phyloP scores from a whole-genome alignment of 768 basidiomycete genomes.

The Phylloporus sp. region DNA sequence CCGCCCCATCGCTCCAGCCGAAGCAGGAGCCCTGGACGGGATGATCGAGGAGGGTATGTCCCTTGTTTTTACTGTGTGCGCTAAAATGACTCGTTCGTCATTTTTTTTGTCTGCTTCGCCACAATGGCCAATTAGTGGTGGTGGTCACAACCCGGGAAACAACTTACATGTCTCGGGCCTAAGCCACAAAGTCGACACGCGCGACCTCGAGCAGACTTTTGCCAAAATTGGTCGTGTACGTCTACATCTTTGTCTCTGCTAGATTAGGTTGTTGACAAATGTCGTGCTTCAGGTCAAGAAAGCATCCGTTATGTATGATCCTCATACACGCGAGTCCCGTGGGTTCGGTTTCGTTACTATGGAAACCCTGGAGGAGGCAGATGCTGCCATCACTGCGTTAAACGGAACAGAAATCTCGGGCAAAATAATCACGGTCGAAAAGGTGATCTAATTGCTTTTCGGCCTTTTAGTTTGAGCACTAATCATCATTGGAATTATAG shows the following conservation, averaged over 20 bases:
- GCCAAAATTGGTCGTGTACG: conserved; percentile 81
- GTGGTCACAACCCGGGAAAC: conserved; percentile 56
- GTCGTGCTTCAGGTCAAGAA: conserved; percentile 44
- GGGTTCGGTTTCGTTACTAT: conserved; percentile 91
- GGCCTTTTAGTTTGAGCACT: not conserved
- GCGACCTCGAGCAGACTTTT: conserved; percentile 86
- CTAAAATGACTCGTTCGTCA: not conserved
- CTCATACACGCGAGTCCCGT: conserved; percentile 67
- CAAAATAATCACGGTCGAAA: conserved; percentile 85
- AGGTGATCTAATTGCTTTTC: conserved; percentile 41
- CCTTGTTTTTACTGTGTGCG: not conserved
- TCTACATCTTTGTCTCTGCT: conserved; percentile 7
- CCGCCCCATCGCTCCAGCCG: conserved; percentile 66
- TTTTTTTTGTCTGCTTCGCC: not conserved
- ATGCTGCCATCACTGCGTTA: conserved; percentile 82
- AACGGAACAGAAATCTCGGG: conserved; percentile 85
- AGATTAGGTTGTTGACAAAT: conserved; percentile 5
- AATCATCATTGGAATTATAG: conserved; percentile 35
- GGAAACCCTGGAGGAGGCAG: conserved; percentile 82
- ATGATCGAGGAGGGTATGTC: conserved; percentile 58
- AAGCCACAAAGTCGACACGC: conserved; percentile 64
- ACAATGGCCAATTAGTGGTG: conserved; percentile 14
- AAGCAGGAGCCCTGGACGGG: conserved; percentile 71
- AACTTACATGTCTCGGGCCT: conserved; percentile 63
- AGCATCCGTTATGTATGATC: conserved; percentile 69